phyloP scores from a whole-genome alignment of 116 monocot genomes.

The Posidonia oceanica region DNA sequence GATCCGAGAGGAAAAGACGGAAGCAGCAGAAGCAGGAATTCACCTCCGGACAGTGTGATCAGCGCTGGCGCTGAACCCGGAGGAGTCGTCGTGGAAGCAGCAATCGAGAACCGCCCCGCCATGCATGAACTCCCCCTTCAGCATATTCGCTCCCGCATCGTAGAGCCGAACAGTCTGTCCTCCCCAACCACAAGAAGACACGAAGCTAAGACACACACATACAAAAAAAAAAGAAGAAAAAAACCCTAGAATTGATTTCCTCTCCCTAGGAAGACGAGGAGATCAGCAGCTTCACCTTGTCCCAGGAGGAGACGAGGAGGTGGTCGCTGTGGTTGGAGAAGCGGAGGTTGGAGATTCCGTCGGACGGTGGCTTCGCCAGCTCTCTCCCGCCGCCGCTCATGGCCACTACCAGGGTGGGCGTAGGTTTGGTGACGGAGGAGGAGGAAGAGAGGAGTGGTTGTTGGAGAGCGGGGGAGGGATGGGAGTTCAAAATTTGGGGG shows the following conservation, averaged over 20 bases:
- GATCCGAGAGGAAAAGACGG: background rate
- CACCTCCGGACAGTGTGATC: constrained; percentile 84
- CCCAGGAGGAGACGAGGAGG: constrained; percentile 98
- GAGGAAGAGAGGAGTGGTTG: background rate
- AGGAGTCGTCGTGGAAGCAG: constrained; percentile 95
- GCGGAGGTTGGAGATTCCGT: constrained; percentile 91
- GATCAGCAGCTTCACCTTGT: constrained; percentile 36
- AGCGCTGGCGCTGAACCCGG: constrained; percentile 77
- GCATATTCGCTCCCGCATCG: constrained; percentile 63
- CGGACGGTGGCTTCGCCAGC: constrained; percentile 69
- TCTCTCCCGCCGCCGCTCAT: constrained; percentile 31
- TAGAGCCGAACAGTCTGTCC: constrained; percentile 77
- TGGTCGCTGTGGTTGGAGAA: constrained; percentile 98
- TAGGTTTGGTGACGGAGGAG: background rate
- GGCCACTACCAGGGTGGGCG: background rate
- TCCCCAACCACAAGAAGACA: background rate
- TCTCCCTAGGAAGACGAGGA: background rate
- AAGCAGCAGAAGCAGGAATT: background rate
- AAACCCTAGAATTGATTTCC: background rate
- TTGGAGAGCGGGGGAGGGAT: background rate
- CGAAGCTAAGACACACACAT: background rate
- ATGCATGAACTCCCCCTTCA: constrained; percentile 88
- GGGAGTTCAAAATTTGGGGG: too few relatives aligned
- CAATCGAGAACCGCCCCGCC: constrained; percentile 84
- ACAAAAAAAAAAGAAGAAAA: background rate